Base-by-base conservation (phyloP, 257 asterid genomes). In the Cinchona pubescens region DNA sequence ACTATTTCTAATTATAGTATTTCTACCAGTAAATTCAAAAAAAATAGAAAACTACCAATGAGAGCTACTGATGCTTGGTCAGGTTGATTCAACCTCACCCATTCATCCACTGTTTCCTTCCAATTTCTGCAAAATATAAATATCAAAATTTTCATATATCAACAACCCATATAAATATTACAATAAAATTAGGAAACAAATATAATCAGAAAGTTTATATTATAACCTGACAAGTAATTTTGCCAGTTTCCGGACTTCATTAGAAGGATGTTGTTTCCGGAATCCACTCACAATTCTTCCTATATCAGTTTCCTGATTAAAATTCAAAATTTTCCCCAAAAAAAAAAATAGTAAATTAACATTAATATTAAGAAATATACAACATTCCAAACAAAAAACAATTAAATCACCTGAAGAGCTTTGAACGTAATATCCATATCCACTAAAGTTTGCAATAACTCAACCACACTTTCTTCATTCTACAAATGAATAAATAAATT, bases 51-150 rank as follows among this genome's bases (percentile, higher is more conserved):
- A 75, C 79, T 92, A 95, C 96, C 98, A 63, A 86, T 84, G 73
- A 83, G 85, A 79, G 85, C 80, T 30, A 97, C 82, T 67, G 89
- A 40, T 30, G 77, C 82, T 69, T 87, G 89, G 8, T 79, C 86
- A 25, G 90, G 94, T 55, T 83, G 90, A 81, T 92, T 88, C 84
- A 86, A 87, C 85, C 84, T 89, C 78, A 90, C 97, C 98, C 97
- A 92, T 71, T 94, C 96, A 69, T 95, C 98, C 83, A 95, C 99
- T 16, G 91, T 88, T 58, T 87, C 96, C 80, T 91, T 95, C 99
- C 99, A 95, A 79, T 91, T 95, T 59, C 99, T 95, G 87, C 84
- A 55, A 19, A 78, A 79, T 73, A 73, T 56, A 67, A 72, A 75
- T 1, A 38, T 38, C 27, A 7, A 9, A n/a, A 10, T 23, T 65